Conservation (phyloP, 2,329 filamentous ascomycete species). For the Metarhizium rileyi region DNA sequence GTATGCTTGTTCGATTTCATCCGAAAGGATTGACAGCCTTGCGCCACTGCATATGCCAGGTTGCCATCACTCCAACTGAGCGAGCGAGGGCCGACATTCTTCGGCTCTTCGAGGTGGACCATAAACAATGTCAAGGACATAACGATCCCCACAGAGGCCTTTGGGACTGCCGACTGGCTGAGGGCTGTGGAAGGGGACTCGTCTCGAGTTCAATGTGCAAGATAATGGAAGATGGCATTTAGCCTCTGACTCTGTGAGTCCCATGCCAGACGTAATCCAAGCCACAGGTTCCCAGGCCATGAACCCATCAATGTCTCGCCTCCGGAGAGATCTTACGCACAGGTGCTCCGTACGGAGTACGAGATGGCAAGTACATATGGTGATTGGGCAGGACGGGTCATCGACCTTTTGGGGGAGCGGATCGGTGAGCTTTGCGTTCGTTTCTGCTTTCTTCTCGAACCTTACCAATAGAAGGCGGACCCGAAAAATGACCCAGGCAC, state of each 20-base stretch:
- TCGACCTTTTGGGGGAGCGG: not conserved
- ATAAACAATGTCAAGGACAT: not conserved
- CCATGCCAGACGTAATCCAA: not conserved
- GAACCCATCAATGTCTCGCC: no score
- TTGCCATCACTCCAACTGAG: not conserved
- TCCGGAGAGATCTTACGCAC: no score
- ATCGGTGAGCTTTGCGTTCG: not conserved
- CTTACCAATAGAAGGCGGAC: not conserved
- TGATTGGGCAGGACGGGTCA: not conserved
- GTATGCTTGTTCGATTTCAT: not conserved
- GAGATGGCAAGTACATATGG: not conserved
- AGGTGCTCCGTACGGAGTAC: not conserved
- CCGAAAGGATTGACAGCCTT: not conserved
- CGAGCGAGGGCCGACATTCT: not conserved
- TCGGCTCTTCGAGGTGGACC: not conserved
- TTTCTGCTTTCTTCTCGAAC: not conserved
- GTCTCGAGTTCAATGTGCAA: no score
- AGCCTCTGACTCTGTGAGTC: not conserved
- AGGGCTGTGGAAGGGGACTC: not conserved
- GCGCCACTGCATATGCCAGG: no score
- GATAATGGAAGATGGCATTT: no score
- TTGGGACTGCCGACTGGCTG: not conserved
- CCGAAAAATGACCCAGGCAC: not conserved
- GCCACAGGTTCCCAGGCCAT: not conserved
- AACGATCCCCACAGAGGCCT: not conserved